These are phyloP conservation scores for Fusarium hostae DNA, from an alignment of 2,329 filamentous ascomycete species.

Conservation along the genomic window DNA sequence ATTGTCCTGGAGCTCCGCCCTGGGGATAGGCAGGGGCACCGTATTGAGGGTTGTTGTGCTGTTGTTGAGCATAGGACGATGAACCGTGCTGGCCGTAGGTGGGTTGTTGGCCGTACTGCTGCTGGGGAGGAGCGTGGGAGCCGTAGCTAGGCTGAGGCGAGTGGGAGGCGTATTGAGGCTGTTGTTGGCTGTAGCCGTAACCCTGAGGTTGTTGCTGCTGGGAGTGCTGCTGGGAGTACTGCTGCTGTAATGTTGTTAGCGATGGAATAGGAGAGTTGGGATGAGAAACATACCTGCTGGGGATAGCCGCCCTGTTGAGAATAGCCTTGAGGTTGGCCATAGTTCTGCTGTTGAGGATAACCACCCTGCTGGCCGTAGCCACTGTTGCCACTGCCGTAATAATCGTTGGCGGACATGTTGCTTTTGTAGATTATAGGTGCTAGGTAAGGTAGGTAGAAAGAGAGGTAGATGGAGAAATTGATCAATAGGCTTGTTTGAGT, in stretches of 20 bases:
- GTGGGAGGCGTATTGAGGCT: slow-evolving; percentile 38
- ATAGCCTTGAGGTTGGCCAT: slow-evolving; percentile 38
- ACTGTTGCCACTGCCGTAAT: slow-evolving; percentile 50
- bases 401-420: slow-evolving; percentile 53
- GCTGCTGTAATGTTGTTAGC: slow-evolving; percentile 27
- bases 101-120: slow-evolving; percentile 38
- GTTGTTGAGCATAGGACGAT: slow-evolving; percentile 37
- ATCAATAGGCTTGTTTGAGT: neutral
- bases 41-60: slow-evolving; percentile 40
- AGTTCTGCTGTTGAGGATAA: slow-evolving; percentile 40
- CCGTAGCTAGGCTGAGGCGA: slow-evolving; percentile 43
- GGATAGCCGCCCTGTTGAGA: slow-evolving; percentile 36
- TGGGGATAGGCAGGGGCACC: slow-evolving; percentile 42
- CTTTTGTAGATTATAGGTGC: neutral
- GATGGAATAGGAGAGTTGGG: neutral
- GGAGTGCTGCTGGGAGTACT: slow-evolving; percentile 39
- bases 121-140: slow-evolving; percentile 40
- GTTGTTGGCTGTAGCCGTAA: slow-evolving; percentile 36
- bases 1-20: slow-evolving; percentile 39
- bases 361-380: slow-evolving; percentile 39
- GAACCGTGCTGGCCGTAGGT: slow-evolving; percentile 35
- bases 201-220: slow-evolving; percentile 37
- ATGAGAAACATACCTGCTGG: slow-evolving; percentile 41
- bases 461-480: neutral
- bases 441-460: neutral